Base-by-base conservation (phyloP, 2,329 filamentous ascomycete genomes). In the Fusarium longipes region DNA sequence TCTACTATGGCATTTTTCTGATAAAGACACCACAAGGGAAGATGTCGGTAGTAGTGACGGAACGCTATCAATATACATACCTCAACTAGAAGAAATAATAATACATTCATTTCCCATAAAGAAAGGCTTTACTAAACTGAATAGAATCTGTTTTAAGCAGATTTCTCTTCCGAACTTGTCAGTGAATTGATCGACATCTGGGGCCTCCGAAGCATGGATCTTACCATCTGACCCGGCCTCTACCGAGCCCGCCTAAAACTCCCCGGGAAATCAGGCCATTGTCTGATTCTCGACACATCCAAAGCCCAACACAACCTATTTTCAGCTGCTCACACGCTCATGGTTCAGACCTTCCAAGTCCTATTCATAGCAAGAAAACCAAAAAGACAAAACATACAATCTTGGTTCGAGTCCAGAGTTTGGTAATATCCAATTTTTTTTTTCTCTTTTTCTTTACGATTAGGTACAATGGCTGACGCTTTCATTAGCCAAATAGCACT, bases 201-300 rank as follows among this genome's bases (percentile, higher is more conserved):
- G 18, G 20, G 14, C 29, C 32, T 24, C 39, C 36, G 18, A 39
- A 51, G 68, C 52, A 59, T n/a, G n/a, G n/a, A n/a, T 55, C 57
- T 58, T 62, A 66, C 65, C 11, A 32, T 63, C 40, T 45, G 61
- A 35, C 49, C 61, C 65, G 65, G 65, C 65, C 61, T 27, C 45
- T 18, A 59, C 65, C 65, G 65, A 67, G 45, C 33, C 63, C 57
- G 38, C 39, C 56, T 24, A 62, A 57, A 48, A 35, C 40, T 18
- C 44, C 10, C 61, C 56, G 54, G 18, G 8, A 50, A 68, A 65
- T 67, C 65, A 67, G 65, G 32, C 50, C 25, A 67, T 65, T 29
- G 10, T 32, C 33, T 55, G 50, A 55, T 44, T 56, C 50, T 58
- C 42, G 38, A 48, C 45, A 42, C 24, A 33, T 32, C 3, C 58